These are phyloP conservation scores for Cryptococcus sp. DNA, from an alignment of 1,284 basidiomycete species.

Conservation along the genomic window DNA sequence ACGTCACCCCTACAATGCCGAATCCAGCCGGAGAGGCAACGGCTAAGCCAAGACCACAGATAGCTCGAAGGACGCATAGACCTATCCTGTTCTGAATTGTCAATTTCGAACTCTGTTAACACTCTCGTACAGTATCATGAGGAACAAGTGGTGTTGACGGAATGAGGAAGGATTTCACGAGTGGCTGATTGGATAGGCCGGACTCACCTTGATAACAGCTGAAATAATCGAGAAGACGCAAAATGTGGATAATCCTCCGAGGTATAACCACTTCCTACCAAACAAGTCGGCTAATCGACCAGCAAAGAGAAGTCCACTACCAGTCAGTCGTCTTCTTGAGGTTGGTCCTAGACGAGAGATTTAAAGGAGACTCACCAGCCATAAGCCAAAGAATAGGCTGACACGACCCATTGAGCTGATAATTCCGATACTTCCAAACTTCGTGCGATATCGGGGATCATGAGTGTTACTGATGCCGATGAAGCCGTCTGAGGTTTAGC, in stretches of 20 bases:
- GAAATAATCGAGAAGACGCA: conserved; percentile 17
- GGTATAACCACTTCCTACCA: conserved; percentile 40
- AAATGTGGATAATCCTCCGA: conserved; percentile 25
- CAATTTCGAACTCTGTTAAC: conserved; percentile 8
- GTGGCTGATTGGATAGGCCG: not conserved
- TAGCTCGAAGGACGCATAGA: conserved; percentile 27
- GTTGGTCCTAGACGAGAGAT: no score
- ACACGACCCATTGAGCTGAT: conserved; percentile 41
- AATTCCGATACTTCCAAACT: conserved; percentile 31
- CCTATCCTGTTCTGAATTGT: conserved; percentile 11
- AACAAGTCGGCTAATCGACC: conserved; percentile 47
- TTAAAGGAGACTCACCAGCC: not conserved
- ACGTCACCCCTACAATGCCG: conserved; percentile 37
- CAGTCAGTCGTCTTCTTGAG: no score
- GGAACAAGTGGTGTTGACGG: not conserved
- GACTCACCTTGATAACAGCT: conserved; percentile 17
- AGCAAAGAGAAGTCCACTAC: conserved; percentile 42
- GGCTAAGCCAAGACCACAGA: conserved; percentile 23
- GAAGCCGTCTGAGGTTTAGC: conserved; percentile 10
- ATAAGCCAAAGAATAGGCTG: not conserved
- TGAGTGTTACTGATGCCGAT: conserved; percentile 5
- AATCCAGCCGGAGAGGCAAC: conserved; percentile 29
- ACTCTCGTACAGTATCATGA: no score
- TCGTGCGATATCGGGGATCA: conserved; percentile 42
- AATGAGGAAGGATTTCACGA: not conserved